Percentiles rank a stretch among this genome's conserved stretches.
Evolutionary conservation across 805 yeast species (phyloP).

Genomic region (Tetrapisispora nanseiensis): DNA sequence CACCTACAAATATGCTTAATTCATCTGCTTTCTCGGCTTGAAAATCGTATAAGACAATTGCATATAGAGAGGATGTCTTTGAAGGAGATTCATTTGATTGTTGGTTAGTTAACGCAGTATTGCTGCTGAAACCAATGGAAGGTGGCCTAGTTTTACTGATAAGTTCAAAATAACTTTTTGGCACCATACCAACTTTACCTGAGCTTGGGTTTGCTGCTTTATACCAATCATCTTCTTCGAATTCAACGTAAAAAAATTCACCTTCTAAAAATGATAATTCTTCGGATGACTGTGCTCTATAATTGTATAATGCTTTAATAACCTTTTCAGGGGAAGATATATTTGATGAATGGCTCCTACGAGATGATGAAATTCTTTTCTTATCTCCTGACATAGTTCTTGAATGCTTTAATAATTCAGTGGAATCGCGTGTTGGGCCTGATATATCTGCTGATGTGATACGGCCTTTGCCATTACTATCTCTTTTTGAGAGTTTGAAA

Average conservation of each 20-base stretch:
- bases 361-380: conserved; percentile 7
- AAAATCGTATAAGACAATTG: conserved; percentile 78
- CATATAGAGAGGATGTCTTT: conserved; percentile 50
- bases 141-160: conserved; percentile 49
- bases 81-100: conserved; percentile 9
- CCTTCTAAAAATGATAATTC: conserved; percentile 74
- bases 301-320: conserved; percentile 71
- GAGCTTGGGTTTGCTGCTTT: conserved; percentile 84
- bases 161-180: conserved; percentile 72
- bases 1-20: conserved; percentile 74
- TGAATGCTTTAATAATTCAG: conserved; percentile 15
- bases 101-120: conserved; percentile 5
- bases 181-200: conserved; percentile 75
- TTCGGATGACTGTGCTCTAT: conserved; percentile 68
- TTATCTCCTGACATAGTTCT: conserved; percentile 20
- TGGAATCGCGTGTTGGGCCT: conserved; percentile 21
- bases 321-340: conserved; percentile 55
- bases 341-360: conserved; percentile 8
- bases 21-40: conserved; percentile 73
- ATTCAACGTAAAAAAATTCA: conserved; percentile 78
- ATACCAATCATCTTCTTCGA: conserved; percentile 63
- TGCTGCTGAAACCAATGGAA: conserved; percentile 4
- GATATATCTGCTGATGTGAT: conserved; percentile 31
- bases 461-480: conserved; percentile 20
- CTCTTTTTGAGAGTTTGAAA: conserved; percentile 23